phyloP scores from a whole-genome alignment of 352 stramenopile genomes.

The Globisporangium barbulae region DNA sequence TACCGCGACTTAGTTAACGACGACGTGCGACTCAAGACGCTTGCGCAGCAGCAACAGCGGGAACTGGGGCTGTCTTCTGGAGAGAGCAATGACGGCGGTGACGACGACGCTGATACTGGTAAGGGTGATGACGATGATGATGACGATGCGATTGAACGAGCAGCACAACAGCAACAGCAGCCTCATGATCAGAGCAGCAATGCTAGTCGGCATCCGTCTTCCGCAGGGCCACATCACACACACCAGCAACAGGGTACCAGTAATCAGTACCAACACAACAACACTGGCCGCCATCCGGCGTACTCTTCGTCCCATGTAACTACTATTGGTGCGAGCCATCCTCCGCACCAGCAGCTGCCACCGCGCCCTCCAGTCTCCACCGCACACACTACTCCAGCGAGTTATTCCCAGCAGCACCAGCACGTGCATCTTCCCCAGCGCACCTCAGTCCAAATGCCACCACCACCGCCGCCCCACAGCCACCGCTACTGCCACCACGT shows the following conservation, averaged over 20 bases:
- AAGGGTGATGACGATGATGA: background rate
- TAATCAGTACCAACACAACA: background rate
- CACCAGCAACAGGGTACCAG: background rate
- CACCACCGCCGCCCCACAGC: background rate
- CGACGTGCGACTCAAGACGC: background rate
- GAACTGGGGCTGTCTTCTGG: background rate
- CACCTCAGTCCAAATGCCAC: background rate
- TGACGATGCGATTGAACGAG: background rate
- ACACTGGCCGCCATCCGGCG: background rate
- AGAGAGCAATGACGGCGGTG: background rate
- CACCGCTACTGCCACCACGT: background rate
- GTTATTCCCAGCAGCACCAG: background rate
- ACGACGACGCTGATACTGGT: background rate
- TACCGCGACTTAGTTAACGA: conserved; percentile 4
- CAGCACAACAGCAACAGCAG: background rate
- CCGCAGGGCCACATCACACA: background rate
- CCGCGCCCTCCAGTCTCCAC: background rate
- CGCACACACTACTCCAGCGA: background rate
- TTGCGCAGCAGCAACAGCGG: background rate
- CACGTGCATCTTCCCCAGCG: background rate
- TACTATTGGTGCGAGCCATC: background rate
- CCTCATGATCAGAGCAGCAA: background rate
- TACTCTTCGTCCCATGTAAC: background rate
- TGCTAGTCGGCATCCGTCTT: background rate
- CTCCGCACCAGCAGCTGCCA: background rate